Evolutionary conservation across 2,329 filamentous ascomycete species (phyloP).

Genomic region (Elsinoe necatrix): DNA sequence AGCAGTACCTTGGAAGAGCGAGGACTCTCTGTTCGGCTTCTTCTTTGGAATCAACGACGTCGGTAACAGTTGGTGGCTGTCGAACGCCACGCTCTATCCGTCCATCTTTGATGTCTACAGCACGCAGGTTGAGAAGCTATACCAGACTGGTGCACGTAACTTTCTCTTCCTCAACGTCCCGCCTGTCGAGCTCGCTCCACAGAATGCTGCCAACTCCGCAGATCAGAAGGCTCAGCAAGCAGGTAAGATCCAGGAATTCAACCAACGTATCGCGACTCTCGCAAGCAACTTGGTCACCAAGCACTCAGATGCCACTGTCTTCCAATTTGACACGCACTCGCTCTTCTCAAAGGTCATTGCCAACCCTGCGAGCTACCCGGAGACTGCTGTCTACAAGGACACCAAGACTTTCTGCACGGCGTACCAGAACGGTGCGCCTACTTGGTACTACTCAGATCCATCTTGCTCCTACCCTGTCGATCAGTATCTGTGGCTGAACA

Average conservation of each 20-base stretch:
- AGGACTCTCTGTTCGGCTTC: constrained; percentile 41
- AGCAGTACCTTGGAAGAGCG: constrained; percentile 36
- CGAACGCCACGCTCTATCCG: constrained; percentile 29
- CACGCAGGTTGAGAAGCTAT: constrained; percentile 33
- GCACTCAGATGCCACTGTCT: constrained; percentile 40
- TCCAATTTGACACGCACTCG: constrained; percentile 45
- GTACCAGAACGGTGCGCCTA: constrained; percentile 43
- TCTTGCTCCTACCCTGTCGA: constrained; percentile 49
- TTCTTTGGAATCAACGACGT: constrained; percentile 53
- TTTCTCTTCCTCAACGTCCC: constrained; percentile 43
- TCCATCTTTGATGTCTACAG: constrained; percentile 33
- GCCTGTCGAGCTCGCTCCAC: constrained; percentile 45
- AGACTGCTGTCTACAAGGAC: constrained; percentile 48
- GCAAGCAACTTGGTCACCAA: constrained; percentile 33
- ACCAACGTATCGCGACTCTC: constrained; percentile 38
- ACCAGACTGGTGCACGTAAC: constrained; percentile 40
- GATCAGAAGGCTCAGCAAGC: constrained; percentile 28
- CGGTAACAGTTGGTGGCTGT: constrained; percentile 40
- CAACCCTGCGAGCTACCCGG: constrained; percentile 40
- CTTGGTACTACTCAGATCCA: constrained; percentile 32
- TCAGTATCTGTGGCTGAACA: constrained; percentile 58
- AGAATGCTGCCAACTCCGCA: constrained; percentile 36
- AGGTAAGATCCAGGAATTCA: constrained; percentile 45
- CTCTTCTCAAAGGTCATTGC: constrained; percentile 48
- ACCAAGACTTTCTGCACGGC: constrained; percentile 46